These are phyloP conservation scores for Ceratocystis cubensis DNA, from an alignment of 2,329 filamentous ascomycete genomes.

Conservation along the genomic window DNA sequence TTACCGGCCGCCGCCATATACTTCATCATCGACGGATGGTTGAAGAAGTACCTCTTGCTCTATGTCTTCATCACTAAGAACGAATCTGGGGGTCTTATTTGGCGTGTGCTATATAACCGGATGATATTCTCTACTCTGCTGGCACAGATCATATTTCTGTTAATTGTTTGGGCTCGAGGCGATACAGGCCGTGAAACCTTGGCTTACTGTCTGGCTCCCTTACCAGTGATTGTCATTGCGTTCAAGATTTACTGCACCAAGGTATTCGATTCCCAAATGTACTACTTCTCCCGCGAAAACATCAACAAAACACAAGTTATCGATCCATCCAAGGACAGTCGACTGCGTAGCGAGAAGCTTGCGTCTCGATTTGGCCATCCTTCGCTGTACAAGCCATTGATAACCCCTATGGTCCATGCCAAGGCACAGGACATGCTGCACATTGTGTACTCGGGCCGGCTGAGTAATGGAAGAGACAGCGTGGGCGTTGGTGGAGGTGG, in stretches of 20 bases:
- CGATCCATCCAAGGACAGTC: slow-evolving; percentile 28
- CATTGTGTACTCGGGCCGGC: slow-evolving; percentile 72
- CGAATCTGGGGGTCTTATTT: slow-evolving; percentile 86
- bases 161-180: slow-evolving; percentile 61
- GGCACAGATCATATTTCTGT: slow-evolving; percentile 63
- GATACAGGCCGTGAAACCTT: slow-evolving; percentile 41
- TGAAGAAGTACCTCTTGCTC: slow-evolving; percentile 90
- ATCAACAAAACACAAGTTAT: slow-evolving; percentile 27
- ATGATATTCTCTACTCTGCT: slow-evolving; percentile 71
- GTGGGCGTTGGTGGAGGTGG: slow-evolving; percentile 38
- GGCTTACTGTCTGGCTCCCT: slow-evolving; percentile 57
- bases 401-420: slow-evolving; percentile 89
- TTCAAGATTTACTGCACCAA: slow-evolving; percentile 80
- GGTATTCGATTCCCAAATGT: slow-evolving; percentile 64
- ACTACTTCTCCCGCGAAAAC: slow-evolving; percentile 59
- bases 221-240: slow-evolving; percentile 62
- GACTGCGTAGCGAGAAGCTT: slow-evolving; percentile 52
- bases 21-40: slow-evolving; percentile 71
- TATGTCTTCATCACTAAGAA: slow-evolving; percentile 96
- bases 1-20: slow-evolving; percentile 79
- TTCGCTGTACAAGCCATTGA: slow-evolving; percentile 74
- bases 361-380: slow-evolving; percentile 79
- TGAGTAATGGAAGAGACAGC: slow-evolving; percentile 50
- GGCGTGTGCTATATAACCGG: slow-evolving; percentile 88
- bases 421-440: slow-evolving; percentile 77